Evolutionary conservation across 2,329 filamentous ascomycete genomes (phyloP).

Genomic region (Alternaria arbusti): DNA sequence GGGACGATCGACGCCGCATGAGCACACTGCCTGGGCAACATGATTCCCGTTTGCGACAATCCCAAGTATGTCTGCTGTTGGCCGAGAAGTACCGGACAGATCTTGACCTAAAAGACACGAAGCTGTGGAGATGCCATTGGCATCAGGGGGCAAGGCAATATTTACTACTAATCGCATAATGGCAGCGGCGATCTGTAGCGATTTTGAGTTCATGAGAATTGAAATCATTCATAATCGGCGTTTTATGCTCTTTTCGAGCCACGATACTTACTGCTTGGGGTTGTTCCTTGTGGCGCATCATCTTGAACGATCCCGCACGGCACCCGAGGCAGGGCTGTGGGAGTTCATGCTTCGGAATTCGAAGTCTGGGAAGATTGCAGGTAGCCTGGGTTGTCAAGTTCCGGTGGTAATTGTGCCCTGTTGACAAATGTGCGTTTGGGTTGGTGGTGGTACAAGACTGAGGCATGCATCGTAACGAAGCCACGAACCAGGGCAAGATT

Average conservation of each 20-base stretch:
- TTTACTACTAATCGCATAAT: background rate
- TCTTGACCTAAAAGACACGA: background rate
- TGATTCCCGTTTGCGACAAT: background rate
- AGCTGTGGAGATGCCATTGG: background rate
- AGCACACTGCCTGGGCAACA: background rate
- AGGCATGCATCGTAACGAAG: conserved; percentile 21
- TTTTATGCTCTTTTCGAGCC: background rate
- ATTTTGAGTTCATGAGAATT: background rate
- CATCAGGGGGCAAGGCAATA: background rate
- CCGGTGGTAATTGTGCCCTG: conserved; percentile 10
- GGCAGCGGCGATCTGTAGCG: background rate
- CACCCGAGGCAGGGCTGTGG: conserved; percentile 1
- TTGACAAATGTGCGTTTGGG: conserved; percentile 30
- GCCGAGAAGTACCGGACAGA: background rate
- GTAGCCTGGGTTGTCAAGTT: conserved; percentile 7
- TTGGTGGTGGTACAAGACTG: conserved; percentile 17
- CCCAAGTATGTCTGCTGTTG: background rate
- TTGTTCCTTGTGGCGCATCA: conserved; percentile 11
- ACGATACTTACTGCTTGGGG: background rate
- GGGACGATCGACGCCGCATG: background rate
- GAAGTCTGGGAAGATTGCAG: conserved; percentile 8
- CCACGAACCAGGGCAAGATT: conserved; percentile 12
- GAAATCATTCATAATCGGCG: background rate
- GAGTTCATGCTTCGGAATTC: background rate
- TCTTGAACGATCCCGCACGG: background rate